Base-by-base conservation (phyloP, 2,329 filamentous ascomycete genomes). In the Ophiognomonia clavigignenti-juglandacearum region DNA sequence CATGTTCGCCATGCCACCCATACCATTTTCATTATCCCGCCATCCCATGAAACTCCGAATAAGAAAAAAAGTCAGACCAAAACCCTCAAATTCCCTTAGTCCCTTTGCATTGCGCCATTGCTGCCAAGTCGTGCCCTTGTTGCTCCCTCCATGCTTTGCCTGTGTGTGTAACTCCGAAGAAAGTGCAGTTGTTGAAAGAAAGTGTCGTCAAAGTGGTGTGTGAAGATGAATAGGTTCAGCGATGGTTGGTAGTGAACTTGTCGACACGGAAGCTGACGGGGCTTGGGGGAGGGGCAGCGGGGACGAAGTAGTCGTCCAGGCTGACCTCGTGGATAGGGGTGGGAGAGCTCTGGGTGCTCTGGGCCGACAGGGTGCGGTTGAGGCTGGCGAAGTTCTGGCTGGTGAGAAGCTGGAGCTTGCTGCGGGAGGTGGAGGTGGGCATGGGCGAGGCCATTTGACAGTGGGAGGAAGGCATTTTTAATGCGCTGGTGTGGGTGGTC, bases 261-360 rank as follows among this genome's bases (percentile, higher is more conserved):
- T 52, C 50, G 22, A 50, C 47, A 36, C 76, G 72, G 59, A 82
- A 83, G 64, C 76, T 77, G 59, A 84, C 77, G 7, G 81, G 81
- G 55, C 77, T 82, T 11, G 81, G 79, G 18, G 81, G 81, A 11
- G 81, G 81, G 34, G 81, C 77, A 13, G 80, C 79, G n/a, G 81
- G 81, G 18, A 83, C 79, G 26, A 73, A 71, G 66, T 82, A 84
- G 63, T 83, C 80, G 49, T 77, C 67, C 57, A 80, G 75, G 53
- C 69, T 70, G 56, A 79, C 77, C 54, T 68, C 66, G 54, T 71
- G 75, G 52, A 72, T 66, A 1, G 76, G 74, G 3, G 72, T 70
- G 50, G 66, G 60, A 16, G 69, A 64, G n/a, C 65, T 63, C 45
- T 65, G 59, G 56, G 61, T 62, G 51, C 66, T 61, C 55, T 70